Percentiles rank a stretch among this genome's conserved stretches.
Conservation (phyloP, 495 filamentous ascomycete genomes). For the Lasiosphaeriaceae sp. region DNA sequence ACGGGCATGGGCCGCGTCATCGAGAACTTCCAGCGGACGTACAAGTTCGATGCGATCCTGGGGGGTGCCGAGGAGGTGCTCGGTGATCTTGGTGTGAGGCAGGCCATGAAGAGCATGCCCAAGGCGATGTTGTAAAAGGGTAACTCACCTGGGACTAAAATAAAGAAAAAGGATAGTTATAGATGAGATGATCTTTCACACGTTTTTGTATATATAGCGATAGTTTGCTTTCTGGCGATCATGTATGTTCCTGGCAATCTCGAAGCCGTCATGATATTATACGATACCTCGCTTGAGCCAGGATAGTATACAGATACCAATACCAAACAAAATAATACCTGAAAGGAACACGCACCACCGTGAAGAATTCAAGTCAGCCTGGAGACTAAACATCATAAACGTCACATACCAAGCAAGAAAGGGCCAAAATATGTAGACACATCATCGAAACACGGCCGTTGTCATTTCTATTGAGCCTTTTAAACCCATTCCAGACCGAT, state of each 20-base stretch:
- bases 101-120: slow-evolving; percentile 78
- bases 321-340: too few relatives aligned
- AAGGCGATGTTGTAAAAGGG: slow-evolving; percentile 67
- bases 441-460: slow-evolving; percentile 11
- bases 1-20: slow-evolving; percentile 77
- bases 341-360: too few relatives aligned
- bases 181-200: background rate
- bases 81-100: slow-evolving; percentile 75
- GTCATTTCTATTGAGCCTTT: slow-evolving; percentile 20
- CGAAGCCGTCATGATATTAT: too few relatives aligned
- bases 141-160: background rate
- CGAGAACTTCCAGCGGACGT: slow-evolving; percentile 77
- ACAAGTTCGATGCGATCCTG: slow-evolving; percentile 87
- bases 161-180: background rate
- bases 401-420: background rate
- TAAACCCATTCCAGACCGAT: slow-evolving; percentile 25
- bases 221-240: too few relatives aligned
- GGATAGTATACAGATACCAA: too few relatives aligned
- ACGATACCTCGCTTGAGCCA: too few relatives aligned
- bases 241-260: too few relatives aligned
- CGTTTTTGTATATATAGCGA: too few relatives aligned
- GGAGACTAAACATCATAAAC: too few relatives aligned
- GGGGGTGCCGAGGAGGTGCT: slow-evolving; percentile 83
- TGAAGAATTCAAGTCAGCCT: too few relatives aligned
- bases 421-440: background rate